Evolutionary conservation across 2,329 filamentous ascomycete species (phyloP), one percentile per base, ranked within the genome.

Genomic region (Diaporthe caulivora): DNA sequence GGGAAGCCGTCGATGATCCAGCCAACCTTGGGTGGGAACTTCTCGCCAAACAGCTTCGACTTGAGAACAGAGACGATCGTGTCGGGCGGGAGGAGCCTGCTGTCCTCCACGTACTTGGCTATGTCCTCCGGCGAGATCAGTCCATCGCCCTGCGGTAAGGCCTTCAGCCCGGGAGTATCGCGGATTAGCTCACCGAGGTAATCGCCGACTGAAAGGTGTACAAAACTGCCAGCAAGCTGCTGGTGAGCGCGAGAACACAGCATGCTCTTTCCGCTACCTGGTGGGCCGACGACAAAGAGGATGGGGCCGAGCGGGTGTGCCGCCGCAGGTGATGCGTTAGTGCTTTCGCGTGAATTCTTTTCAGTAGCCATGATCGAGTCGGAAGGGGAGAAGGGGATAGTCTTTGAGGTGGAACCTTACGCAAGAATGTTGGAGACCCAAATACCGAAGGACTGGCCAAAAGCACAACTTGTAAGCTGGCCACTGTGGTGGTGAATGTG

Each of bases 1-100:
- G 58, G 58, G 2, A 62, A 62, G 1, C 58, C 58, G n/a, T 62
- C 58, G 21, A 62, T 47, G 2, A 44, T 37, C 58, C 58, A 62
- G 2, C 40, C 40, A 15, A 6, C 6, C 10, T 17, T 4, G 4
- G 24, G 15, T 1, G 37, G 29, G 0, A 17, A 9, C 17, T n/a
- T 1, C 8, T 2, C 24, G 1, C 18, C 40, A 21, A 47, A 26
- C 24, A 62, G 24, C 24, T 62, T 31, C 11, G 40, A 13, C 26
- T 62, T 62, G 40, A 62, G 13, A 4, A 62, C 37, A 4, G 40
- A 26, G 9, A 47, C 7, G 24, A 44, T 21, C 2, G 58, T 44
- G 8, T 31, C 24, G 17, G 58, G 40, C 10, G 58, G 40, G 21
- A 62, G 58, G 24, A 31, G 17, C 58, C 11, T 31, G 58, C 40